Percentiles rank a stretch among this genome's conserved stretches.
phyloP scores from a whole-genome alignment of 306 rosid species.

The Cyamopsis tetragonoloba region DNA sequence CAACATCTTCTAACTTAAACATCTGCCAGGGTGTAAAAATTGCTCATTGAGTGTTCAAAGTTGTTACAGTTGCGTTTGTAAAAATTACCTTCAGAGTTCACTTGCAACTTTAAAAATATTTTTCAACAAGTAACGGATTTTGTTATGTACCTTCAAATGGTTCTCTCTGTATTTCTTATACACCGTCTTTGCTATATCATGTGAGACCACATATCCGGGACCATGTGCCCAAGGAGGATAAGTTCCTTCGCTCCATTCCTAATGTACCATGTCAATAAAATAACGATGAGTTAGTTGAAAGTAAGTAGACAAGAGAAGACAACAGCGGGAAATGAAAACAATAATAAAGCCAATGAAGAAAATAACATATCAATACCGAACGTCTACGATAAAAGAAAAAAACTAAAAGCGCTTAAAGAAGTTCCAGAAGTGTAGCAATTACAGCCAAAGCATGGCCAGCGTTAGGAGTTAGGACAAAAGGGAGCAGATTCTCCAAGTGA shows the following conservation, averaged over 20 bases:
- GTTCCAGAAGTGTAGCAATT: background rate
- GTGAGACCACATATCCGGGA: constrained; percentile 90
- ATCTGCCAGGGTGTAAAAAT: constrained; percentile 53
- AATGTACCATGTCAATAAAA: constrained; percentile 24
- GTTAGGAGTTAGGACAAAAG: too few relatives aligned
- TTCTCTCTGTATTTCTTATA: constrained; percentile 55
- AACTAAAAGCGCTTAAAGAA: background rate
- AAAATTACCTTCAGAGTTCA: background rate
- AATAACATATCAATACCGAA: background rate
- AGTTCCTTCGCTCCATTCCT: constrained; percentile 82
- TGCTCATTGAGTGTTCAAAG: constrained; percentile 12
- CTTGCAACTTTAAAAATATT: background rate
- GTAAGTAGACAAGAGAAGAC: background rate
- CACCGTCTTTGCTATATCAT: constrained; percentile 74
- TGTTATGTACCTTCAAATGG: constrained; percentile 62
- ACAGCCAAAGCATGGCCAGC: too few relatives aligned
- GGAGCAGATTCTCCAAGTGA: too few relatives aligned
- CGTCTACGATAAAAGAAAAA: background rate
- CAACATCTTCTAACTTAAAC: constrained; percentile 98
- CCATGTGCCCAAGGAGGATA: constrained; percentile 99
- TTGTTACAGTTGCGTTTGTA: background rate
- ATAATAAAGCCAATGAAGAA: too few relatives aligned
- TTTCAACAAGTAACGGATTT: background rate
- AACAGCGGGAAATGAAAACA: background rate
- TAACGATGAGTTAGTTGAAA: background rate